A percentile compares a stretch with the other conserved stretches of the same genome.
Conservation (phyloP, 1,284 basidiomycete species). For the Ganoderma lucidum region DNA sequence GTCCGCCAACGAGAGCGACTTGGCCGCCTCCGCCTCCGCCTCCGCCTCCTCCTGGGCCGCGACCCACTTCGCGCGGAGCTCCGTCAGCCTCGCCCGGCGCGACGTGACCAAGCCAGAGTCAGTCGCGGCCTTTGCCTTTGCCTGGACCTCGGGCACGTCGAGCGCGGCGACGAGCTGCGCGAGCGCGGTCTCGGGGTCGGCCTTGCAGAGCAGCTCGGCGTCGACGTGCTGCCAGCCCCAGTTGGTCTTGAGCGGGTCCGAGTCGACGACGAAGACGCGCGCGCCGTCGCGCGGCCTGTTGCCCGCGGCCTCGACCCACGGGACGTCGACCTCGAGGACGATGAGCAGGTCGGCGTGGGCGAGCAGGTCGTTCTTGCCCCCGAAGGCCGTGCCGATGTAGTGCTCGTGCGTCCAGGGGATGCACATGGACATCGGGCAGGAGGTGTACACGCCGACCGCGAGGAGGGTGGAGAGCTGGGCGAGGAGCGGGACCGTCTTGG, state of each 20-base stretch:
- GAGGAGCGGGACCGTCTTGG: constrained; percentile 55
- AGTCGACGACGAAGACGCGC: constrained; percentile 66
- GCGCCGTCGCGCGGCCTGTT: constrained; percentile 52
- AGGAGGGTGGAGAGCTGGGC: constrained; percentile 56
- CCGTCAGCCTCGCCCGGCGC: constrained; percentile 15
- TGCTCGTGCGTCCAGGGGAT: constrained; percentile 65
- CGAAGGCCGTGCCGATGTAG: constrained; percentile 59
- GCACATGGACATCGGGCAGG: constrained; percentile 61
- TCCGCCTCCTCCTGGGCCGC: constrained; percentile 34
- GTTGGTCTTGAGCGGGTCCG: constrained; percentile 65
- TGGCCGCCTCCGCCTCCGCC: constrained; percentile 32
- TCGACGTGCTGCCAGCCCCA: constrained; percentile 63
- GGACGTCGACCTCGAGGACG: constrained; percentile 68
- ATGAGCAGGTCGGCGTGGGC: constrained; percentile 67
- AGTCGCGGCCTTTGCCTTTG: constrained; percentile 2
- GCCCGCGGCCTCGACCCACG: constrained; percentile 64
- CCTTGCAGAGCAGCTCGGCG: constrained; percentile 64
- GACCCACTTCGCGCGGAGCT: constrained; percentile 36
- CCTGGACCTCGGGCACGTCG: constrained; percentile 25
- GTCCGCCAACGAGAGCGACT: constrained; percentile 9
- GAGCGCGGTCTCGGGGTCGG: constrained; percentile 61
- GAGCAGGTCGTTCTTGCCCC: constrained; percentile 54
- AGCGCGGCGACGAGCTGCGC: constrained; percentile 51
- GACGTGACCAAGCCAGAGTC: constrained; percentile 8
- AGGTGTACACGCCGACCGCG: constrained; percentile 61